phyloP scores from a whole-genome alignment of 441 rosid species.

The Dalechampia spathulata region DNA sequence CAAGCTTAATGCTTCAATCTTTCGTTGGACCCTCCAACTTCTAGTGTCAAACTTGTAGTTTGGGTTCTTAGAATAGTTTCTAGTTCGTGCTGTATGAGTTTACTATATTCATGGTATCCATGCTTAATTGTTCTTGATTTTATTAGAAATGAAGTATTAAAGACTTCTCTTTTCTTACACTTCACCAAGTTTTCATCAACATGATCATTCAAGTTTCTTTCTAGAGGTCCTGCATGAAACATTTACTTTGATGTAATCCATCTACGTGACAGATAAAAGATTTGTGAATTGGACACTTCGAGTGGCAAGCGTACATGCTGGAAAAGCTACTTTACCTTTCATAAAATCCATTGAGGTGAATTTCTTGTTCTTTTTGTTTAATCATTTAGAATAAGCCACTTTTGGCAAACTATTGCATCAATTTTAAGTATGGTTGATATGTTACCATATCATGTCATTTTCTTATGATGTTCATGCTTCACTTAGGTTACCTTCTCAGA shows the following conservation, averaged over 20 bases:
- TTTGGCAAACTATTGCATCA: background rate
- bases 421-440: background rate
- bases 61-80: too few relatives aligned
- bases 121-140: too few relatives aligned
- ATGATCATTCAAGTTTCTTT: background rate
- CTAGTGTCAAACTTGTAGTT: too few relatives aligned
- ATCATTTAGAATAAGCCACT: background rate
- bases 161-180: too few relatives aligned
- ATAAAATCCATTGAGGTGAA: constrained; percentile 73
- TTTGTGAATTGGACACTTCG: constrained; percentile 79
- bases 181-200: background rate
- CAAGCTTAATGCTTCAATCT: constrained; percentile 1
- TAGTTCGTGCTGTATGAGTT: background rate
- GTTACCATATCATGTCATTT: background rate
- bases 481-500: constrained; percentile 73
- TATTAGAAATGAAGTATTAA: too few relatives aligned
- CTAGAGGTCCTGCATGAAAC: background rate
- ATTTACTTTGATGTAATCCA: constrained; percentile 13
- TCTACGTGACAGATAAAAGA: constrained; percentile 51
- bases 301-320: constrained; percentile 69
- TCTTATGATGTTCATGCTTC: constrained; percentile 13
- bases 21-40: background rate
- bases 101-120: too few relatives aligned
- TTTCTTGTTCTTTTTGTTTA: background rate
- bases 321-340: constrained; percentile 65